These are phyloP conservation scores for Xylariaceae sp. DNA, from an alignment of 2,329 filamentous ascomycete genomes.

Conservation along the genomic window DNA sequence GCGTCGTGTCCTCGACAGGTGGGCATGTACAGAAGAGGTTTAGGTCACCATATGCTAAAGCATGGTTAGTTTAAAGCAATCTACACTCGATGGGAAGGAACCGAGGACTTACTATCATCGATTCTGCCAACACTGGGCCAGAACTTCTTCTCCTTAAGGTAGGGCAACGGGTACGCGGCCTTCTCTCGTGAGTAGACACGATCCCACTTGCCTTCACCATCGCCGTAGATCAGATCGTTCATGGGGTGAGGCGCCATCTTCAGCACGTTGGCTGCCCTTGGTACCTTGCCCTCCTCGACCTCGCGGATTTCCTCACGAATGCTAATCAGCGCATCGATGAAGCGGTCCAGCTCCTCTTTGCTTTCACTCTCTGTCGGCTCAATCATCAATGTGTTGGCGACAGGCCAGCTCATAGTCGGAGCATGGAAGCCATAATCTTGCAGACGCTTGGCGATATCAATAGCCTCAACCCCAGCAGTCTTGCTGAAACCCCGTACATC, in stretches of 20 bases:
- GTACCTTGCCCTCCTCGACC: conserved; percentile 74
- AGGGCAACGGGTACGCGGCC: conserved; percentile 82
- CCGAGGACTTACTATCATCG: conserved; percentile 70
- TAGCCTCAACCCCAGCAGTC: conserved; percentile 78
- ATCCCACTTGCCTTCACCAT: conserved; percentile 64
- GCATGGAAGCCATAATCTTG: conserved; percentile 98
- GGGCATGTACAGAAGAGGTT: conserved; percentile 95
- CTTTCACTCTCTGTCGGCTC: conserved; percentile 94
- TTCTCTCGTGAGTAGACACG: conserved; percentile 76
- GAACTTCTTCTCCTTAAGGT: conserved; percentile 92
- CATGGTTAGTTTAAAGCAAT: not conserved
- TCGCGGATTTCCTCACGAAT: conserved; percentile 83
- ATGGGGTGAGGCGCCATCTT: conserved; percentile 87
- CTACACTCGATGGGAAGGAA: not conserved
- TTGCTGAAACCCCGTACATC: conserved; percentile 84
- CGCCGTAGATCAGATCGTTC: conserved; percentile 68
- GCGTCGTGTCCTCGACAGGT: conserved; percentile 65
- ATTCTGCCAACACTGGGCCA: conserved; percentile 86
- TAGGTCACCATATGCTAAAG: conserved; percentile 75
- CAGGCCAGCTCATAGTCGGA: conserved; percentile 95
- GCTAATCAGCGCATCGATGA: conserved; percentile 82
- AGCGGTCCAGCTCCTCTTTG: conserved; percentile 88
- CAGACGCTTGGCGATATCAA: conserved; percentile 92
- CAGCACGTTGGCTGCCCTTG: conserved; percentile 74
- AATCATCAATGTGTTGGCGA: conserved; percentile 94